Conservation (phyloP, 768 basidiomycete species). For the Lepiota venenata region DNA sequence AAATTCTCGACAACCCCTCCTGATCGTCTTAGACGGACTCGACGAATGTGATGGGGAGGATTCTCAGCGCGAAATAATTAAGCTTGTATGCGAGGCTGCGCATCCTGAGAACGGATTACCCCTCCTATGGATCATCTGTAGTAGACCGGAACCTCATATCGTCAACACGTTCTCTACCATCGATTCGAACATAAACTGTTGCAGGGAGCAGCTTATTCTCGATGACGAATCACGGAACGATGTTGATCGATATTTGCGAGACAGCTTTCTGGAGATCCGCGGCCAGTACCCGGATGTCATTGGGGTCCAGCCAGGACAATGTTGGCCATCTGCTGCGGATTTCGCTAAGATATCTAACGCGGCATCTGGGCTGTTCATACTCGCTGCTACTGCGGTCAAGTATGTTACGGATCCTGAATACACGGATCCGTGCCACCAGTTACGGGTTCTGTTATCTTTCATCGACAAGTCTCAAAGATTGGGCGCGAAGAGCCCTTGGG, state of each 20-base stretch:
- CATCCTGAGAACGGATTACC: background rate
- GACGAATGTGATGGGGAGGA: slow-evolving; percentile 4
- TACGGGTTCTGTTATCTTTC: background rate
- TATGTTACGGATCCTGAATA: background rate
- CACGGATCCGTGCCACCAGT: background rate
- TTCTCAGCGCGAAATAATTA: background rate
- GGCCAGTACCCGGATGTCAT: background rate
- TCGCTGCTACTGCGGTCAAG: background rate
- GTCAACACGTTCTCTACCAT: background rate
- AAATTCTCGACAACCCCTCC: background rate
- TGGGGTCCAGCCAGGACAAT: background rate
- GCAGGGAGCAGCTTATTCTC: background rate
- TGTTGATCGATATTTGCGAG: background rate
- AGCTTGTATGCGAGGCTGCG: background rate
- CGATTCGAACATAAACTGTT: background rate
- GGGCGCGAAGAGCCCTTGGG: background rate
- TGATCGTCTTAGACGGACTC: slow-evolving; percentile 1
- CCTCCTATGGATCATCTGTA: background rate
- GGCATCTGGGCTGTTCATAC: background rate
- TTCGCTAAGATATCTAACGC: background rate
- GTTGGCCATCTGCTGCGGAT: background rate
- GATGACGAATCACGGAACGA: background rate
- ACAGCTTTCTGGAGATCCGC: background rate
- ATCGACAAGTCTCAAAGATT: background rate
- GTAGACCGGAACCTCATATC: background rate